A percentile compares a stretch with the other conserved stretches of the same genome.
Evolutionary conservation across 164 flowering plant genomes (phyloP).

Genomic region (Magnolia changhungtana): DNA sequence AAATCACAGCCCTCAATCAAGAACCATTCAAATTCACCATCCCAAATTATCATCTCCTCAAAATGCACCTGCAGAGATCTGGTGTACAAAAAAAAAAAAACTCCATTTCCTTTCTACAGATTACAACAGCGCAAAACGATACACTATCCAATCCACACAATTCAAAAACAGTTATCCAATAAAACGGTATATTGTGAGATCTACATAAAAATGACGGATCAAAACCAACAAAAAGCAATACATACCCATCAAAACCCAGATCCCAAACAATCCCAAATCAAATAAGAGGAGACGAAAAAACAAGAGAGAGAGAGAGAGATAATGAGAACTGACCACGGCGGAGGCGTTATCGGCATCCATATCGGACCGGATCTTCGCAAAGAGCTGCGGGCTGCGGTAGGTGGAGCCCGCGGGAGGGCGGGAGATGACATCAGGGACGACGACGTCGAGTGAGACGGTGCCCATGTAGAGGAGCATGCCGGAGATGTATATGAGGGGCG

Average conservation of each 20-base stretch:
- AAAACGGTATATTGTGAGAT: no score
- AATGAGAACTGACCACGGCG: conserved; percentile 49
- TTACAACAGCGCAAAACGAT: no score
- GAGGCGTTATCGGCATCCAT: conserved; percentile 67
- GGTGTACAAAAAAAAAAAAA: no score
- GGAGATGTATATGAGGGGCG: conserved; percentile 72
- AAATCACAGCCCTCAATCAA: no score
- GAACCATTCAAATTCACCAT: no score
- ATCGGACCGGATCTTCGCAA: conserved; percentile 50
- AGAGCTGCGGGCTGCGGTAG: conserved; percentile 69
- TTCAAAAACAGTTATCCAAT: no score
- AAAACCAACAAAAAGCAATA: no score
- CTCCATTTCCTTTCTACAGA: no score
- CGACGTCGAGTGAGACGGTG: conserved; percentile 58
- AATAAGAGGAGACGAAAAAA: background rate
- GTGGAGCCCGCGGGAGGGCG: conserved; percentile 64
- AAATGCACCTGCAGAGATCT: no score
- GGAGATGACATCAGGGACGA: conserved; percentile 36
- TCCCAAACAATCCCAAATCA: background rate
- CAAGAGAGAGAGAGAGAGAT: background rate
- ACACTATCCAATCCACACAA: no score
- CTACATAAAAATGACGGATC: no score
- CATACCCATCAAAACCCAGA: background rate
- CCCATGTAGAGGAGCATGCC: conserved; percentile 87
- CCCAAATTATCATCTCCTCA: no score